Conservation (phyloP, 345 rosid species). For the Eucalyptus tenuipes region DNA sequence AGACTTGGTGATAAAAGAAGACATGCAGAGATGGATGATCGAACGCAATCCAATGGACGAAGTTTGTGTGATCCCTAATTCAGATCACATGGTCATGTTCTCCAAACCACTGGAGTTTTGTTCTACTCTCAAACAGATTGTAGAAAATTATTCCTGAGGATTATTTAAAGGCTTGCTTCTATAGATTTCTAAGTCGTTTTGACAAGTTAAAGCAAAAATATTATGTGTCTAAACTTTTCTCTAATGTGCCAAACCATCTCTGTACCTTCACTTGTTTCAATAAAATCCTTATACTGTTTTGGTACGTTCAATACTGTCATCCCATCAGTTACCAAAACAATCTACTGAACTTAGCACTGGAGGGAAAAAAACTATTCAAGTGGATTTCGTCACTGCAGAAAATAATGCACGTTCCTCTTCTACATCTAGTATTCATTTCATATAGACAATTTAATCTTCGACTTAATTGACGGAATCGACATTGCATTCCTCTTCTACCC, state of each 20-base stretch:
- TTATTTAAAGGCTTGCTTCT: not conserved
- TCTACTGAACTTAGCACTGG: too few species aligned
- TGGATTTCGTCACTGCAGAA: not conserved
- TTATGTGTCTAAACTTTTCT: too few species aligned
- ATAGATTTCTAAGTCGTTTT: not conserved
- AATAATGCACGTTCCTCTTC: too few species aligned
- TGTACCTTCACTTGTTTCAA: not conserved
- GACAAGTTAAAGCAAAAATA: not conserved
- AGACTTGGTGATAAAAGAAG: not conserved
- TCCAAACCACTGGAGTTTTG: constrained; percentile 14
- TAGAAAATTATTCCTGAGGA: not conserved
- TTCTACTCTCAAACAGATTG: constrained; percentile 9
- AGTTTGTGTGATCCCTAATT: constrained; percentile 4
- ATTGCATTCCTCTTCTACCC: not conserved
- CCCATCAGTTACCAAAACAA: not conserved
- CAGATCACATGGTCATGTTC: constrained; percentile 37
- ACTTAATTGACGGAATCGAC: not conserved
- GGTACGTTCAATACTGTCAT: not conserved
- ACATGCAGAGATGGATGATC: constrained; percentile 19
- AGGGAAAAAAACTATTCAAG: not conserved
- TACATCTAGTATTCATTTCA: not conserved
- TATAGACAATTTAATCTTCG: not conserved
- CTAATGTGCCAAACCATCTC: not conserved
- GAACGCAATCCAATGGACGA: constrained; percentile 11
- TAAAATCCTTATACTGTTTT: too few species aligned